Evolutionary conservation across 208 protist species (phyloP).

Genomic region (Trichomonas tenax): DNA sequence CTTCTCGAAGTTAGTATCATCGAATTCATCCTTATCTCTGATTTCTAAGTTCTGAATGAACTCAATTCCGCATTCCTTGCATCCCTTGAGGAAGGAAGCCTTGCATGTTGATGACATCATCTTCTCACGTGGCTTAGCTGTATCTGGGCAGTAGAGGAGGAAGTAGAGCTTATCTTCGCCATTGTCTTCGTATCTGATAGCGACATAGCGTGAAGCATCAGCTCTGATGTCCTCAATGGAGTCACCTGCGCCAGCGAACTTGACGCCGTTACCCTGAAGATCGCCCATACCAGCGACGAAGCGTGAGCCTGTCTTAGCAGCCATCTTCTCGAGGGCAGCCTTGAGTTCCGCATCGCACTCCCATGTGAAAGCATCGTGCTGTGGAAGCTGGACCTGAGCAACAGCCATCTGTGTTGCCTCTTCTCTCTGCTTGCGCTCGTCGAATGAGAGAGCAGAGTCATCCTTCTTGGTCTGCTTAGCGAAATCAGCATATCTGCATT

Average conservation of each 20-base stretch:
- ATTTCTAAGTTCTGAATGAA: neutral
- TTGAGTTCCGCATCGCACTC: neutral
- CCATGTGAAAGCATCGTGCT: neutral
- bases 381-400: neutral
- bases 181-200: neutral
- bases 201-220: neutral
- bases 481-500: neutral
- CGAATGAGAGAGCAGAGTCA: neutral
- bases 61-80: neutral
- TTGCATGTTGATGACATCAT: slow-evolving; percentile 20
- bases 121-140: neutral
- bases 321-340: neutral
- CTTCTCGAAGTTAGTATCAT: neutral
- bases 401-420: neutral
- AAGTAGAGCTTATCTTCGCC: neutral
- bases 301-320: neutral
- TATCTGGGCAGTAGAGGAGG: neutral
- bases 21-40: neutral
- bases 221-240: neutral
- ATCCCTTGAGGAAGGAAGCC: neutral
- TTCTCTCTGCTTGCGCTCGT: neutral
- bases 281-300: neutral
- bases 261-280: neutral
- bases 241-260: neutral
- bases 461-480: neutral